Base-by-base conservation (phyloP, 2,329 filamentous ascomycete species). In the Aspergillus neotritici region DNA sequence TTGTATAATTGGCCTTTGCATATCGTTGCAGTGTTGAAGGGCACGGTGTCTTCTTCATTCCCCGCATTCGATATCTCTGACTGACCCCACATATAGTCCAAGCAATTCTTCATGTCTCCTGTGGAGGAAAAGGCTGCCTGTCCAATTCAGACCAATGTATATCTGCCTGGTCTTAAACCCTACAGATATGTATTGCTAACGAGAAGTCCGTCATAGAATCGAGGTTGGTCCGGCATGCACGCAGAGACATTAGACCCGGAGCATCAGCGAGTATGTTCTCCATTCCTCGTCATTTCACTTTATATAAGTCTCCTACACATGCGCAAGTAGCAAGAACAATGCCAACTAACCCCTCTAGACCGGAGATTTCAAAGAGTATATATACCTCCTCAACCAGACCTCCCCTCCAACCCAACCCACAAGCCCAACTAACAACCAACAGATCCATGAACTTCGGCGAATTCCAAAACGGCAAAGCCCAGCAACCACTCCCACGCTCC, bases 401-500 rank as follows among this genome's bases (percentile, higher is more conserved):
- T 31, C 21, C 6, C 29, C 17, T 31, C 21, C 6, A 10, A 40
- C n/a, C 5, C 5, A 31, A 32, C 4, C 31, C n/a, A 21, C 6
- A 21, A 4, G 7, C 29, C 31, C 16, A 43, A 25, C 33, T 38
- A 48, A 34, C 41, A 43, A 28, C 36, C 47, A 38, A 46, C 53
- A 93, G 89, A 71, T 88, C 85, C 31, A 91, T 97, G 75, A 98
- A 97, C 70, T 85, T 97, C 60, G 87, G 84, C 51, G 80, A 87
- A 54, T 94, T 93, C 61, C 61, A 72, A 44, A 55, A 80, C 49
- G 76, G 80, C 53, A 81, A 82, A 66, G 77, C 85, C 11, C 81
- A 84, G 49, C 91, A 97, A 63, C 83, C 85, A 7, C 73, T 97
- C 1, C 89, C 91, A 0, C 58, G 71, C 1, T 73, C 79, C 6